Conservation (phyloP, 805 yeast species). For the Nakazawaea ernobii region DNA sequence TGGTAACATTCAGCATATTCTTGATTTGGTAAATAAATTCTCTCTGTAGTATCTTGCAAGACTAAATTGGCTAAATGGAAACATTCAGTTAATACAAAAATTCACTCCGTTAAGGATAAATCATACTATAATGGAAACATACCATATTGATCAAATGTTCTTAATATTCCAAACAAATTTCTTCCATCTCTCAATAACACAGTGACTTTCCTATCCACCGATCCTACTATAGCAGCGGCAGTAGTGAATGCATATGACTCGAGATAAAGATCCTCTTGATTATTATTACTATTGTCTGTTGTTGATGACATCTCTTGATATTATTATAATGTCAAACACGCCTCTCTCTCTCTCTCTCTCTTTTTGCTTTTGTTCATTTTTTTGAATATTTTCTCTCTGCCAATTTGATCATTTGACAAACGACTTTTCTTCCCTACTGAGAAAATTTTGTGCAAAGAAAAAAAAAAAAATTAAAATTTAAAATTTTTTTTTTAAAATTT, state of each 20-base stretch:
- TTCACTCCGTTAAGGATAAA: background rate
- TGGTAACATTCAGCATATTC: conserved; percentile 64
- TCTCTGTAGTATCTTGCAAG: conserved; percentile 83
- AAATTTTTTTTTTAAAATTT: background rate
- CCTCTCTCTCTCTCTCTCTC: background rate
- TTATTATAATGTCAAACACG: background rate
- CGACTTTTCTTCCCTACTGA: background rate
- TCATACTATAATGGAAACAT: conserved; percentile 10
- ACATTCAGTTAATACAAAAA: background rate
- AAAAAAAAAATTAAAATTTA: background rate
- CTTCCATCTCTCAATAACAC: conserved; percentile 89
- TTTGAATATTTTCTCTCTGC: background rate
- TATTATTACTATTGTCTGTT: conserved; percentile 14
- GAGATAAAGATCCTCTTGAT: conserved; percentile 47
- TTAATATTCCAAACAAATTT: conserved; percentile 76
- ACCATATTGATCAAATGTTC: conserved; percentile 92
- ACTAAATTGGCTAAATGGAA: conserved; percentile 64
- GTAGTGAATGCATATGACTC: conserved; percentile 83
- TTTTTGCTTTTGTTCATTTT: background rate
- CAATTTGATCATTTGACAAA: background rate
- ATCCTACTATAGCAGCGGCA: conserved; percentile 85
- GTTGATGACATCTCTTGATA: conserved; percentile 4
- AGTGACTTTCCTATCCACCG: conserved; percentile 77
- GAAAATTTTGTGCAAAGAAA: background rate
- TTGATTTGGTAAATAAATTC: conserved; percentile 57